Evolutionary conservation across 2,329 filamentous ascomycete genomes (phyloP), one percentile per base, ranked within the genome.

Genomic region (Talaromyces funiculosus): DNA sequence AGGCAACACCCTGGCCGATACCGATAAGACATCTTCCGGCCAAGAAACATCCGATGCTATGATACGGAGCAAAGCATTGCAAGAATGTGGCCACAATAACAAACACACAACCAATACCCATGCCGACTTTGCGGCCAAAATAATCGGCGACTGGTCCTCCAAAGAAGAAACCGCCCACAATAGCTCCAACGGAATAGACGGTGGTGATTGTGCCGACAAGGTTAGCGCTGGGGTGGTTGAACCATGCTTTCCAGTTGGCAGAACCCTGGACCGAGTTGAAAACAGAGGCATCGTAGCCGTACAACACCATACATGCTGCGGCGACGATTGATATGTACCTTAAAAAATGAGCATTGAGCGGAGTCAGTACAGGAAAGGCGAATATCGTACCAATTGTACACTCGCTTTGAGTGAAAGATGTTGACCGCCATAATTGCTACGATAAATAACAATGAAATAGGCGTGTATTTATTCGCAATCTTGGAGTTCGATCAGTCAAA

Each of bases 271-370:
- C 82, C 4, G 86, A 86, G 71, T 90, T 90, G 79, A 86, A 90
- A 51, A 89, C 86, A 38, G 86, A 88, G 1, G 87, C 86, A 80
- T 90, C 87, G 70, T 90, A 90, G 61, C 87, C 87, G 70, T 89
- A 90, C 47, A 90, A 79, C 22, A 89, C 86, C 87, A 90, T 90
- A 72, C 86, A 89, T 71, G 86, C 85, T 68, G 87, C 86, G 60
- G 87, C 87, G 65, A 89, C 84, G 55, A 88, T 78, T 62, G 85
- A 86, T 65, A 88, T 84, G 76, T 86, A 89, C 85, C 84, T 70
- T 33, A 20, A 9, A 26, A 33, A 9, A 54, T 31, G 16, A 61
- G 29, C 14, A 59, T 22, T 35, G 37, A 37, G 37, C 22, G n/a
- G 10, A 16, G 4, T n/a, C 14, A 20, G 22, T 7, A 29, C 10